A percentile compares a stretch with the other conserved stretches of the same genome.
phyloP scores from a whole-genome alignment of 805 yeast species.

The Lipomyces orientalis region DNA sequence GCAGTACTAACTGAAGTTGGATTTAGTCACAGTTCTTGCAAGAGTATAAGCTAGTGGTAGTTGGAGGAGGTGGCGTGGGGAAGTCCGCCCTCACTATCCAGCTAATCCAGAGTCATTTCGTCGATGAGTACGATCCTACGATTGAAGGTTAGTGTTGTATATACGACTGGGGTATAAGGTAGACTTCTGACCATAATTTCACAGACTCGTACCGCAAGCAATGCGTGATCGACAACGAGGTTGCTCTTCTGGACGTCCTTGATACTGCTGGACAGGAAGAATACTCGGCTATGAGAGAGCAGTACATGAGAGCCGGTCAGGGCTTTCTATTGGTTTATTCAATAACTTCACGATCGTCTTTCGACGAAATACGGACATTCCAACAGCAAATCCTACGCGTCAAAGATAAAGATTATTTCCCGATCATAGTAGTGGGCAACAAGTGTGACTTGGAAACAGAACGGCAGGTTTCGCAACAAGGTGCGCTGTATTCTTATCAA shows the following conservation, averaged over 20 bases:
- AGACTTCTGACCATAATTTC: conserved; percentile 40
- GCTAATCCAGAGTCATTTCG: conserved; percentile 91
- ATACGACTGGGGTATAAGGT: conserved; percentile 56
- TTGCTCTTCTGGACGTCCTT: conserved; percentile 79
- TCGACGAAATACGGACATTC: conserved; percentile 82
- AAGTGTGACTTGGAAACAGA: conserved; percentile 76
- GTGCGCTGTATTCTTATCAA: conserved; percentile 17
- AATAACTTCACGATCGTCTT: conserved; percentile 81
- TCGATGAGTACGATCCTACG: conserved; percentile 97
- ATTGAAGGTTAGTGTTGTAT: conserved; percentile 59
- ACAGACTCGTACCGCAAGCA: conserved; percentile 69
- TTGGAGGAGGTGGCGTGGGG: conserved; percentile 99
- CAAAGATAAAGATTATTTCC: conserved; percentile 76
- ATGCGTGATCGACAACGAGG: conserved; percentile 79
- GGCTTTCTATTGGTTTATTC: conserved; percentile 90
- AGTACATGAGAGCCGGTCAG: conserved; percentile 69
- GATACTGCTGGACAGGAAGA: conserved; percentile 97
- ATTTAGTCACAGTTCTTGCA: conserved; percentile 51
- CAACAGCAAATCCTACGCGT: conserved; percentile 79
- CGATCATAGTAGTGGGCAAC: conserved; percentile 80
- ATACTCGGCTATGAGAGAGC: conserved; percentile 74
- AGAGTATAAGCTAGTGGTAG: conserved; percentile 89
- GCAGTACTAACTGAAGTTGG: neutral
- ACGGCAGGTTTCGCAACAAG: conserved; percentile 55
- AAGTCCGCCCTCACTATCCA: conserved; percentile 95